phyloP scores from a whole-genome alignment of 108 stramenopile genomes.

The Skeletonema marinoi region DNA sequence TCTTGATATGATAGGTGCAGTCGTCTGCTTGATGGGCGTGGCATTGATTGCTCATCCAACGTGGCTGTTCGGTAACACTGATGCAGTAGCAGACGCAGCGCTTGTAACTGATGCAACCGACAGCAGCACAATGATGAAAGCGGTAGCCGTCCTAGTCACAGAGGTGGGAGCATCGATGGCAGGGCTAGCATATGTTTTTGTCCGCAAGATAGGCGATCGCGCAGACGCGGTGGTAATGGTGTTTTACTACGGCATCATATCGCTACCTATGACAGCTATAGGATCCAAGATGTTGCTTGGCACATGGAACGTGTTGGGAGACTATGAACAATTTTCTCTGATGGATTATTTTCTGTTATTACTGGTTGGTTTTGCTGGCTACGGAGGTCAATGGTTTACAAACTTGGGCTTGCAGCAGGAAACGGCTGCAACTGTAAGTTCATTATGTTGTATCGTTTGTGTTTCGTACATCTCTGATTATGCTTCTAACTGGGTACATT shows the following conservation, averaged over 20 bases:
- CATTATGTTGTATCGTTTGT: background rate
- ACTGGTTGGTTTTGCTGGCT: slow-evolving; percentile 36
- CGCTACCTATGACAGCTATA: slow-evolving; percentile 31
- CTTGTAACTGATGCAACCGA: slow-evolving; percentile 1
- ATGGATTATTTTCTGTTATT: slow-evolving; percentile 28
- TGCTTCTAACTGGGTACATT: background rate
- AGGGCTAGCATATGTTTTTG: slow-evolving; percentile 46
- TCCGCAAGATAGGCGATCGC: slow-evolving; percentile 45
- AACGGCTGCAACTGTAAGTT: slow-evolving; percentile 40
- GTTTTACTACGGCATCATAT: slow-evolving; percentile 38
- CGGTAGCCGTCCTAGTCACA: slow-evolving; percentile 30
- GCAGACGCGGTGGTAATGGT: slow-evolving; percentile 45
- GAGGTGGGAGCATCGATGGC: slow-evolving; percentile 45
- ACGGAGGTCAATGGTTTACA: slow-evolving; percentile 49
- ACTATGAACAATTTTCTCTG: slow-evolving; percentile 10
- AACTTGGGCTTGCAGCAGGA: slow-evolving; percentile 44
- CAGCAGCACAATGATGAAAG: slow-evolving; percentile 10
- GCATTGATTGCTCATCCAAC: slow-evolving; percentile 50
- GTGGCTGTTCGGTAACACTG: slow-evolving; percentile 29
- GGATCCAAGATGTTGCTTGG: slow-evolving; percentile 35
- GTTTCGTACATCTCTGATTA: background rate
- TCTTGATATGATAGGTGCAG: slow-evolving; percentile 42
- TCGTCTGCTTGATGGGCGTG: slow-evolving; percentile 41
- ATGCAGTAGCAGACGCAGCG: background rate
- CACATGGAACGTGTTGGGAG: slow-evolving; percentile 35